A percentile compares a stretch with the other conserved stretches of the same genome.
Conservation (phyloP, 495 filamentous ascomycete genomes). For the Immersiella caudata region DNA sequence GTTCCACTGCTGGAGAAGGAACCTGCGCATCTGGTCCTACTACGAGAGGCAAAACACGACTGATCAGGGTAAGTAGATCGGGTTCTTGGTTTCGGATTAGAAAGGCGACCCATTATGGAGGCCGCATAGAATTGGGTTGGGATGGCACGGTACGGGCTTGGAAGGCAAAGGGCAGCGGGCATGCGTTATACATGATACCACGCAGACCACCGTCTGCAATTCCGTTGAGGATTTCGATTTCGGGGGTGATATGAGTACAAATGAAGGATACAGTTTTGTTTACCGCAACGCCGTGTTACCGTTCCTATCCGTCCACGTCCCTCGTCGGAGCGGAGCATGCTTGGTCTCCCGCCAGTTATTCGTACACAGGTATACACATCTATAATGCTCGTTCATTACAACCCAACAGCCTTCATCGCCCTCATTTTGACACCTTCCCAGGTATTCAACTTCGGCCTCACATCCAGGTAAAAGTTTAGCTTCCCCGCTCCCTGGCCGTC, state of each 20-base stretch:
- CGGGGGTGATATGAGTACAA: background rate
- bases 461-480: constrained; percentile 91
- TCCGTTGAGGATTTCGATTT: background rate
- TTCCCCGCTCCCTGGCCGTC: constrained; percentile 56
- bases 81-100: too few species aligned
- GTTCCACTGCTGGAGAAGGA: constrained; percentile 31
- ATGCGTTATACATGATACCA: constrained; percentile 20
- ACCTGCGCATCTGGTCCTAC: constrained; percentile 16
- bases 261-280: background rate
- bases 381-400: constrained; percentile 42
- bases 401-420: constrained; percentile 61
- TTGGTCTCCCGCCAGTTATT: background rate
- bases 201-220: constrained; percentile 6
- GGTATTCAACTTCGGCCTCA: constrained; percentile 89
- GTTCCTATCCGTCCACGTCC: background rate
- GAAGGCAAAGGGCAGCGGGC: background rate
- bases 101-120: too few species aligned
- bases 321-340: constrained; percentile 2
- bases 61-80: constrained; percentile 3
- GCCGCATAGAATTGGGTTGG: too few species aligned
- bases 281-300: background rate
- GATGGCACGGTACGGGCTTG: background rate
- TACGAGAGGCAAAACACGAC: constrained; percentile 29
- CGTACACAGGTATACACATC: constrained; percentile 11
- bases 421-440: constrained; percentile 91